Evolutionary conservation across 805 yeast species (phyloP), one percentile per base, ranked within the genome.

Genomic region (Kregervanrija fluxuum): DNA sequence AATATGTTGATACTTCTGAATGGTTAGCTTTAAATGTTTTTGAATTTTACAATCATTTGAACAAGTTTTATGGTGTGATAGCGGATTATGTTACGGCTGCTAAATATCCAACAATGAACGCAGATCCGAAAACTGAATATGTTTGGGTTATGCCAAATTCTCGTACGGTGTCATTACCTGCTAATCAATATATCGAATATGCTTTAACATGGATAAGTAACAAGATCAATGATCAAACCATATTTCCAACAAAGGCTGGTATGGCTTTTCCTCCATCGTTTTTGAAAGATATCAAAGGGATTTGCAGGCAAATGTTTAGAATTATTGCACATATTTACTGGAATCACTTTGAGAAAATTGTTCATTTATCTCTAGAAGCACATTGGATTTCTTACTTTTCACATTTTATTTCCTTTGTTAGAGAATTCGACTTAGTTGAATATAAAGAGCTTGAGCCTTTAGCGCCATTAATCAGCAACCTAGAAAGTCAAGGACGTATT

Each of bases 341-440:
- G 66, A 88, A 89, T 62, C 99, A 93, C 62, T 93, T 89, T 64
- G 99, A 91, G 53, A 88, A 84, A 59, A 76, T 91, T 17, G 80
- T 91, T n/a, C 97, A 93, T 62, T 66, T 93, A 47, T 82, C 95
- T 2, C 65, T 93, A 48, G 99, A 93, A 61, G 96, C 98, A 1
- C 98, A 93, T 62, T 93, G 96, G 95, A 93, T 93, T 64, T 90
- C 98, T 3, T 86, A 90, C 55, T 93, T 95, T 66, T 93, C 96
- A 12, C 99, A 93, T 61, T 93, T 85, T 57, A 76, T 91, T 37
- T 83, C 95, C 43, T 87, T 93, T 58, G 77, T 85, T 11, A 82
- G 83, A 52, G 95, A 89, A 52, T 93, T 87, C 62, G 82, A 78
- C 43, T 73, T 93, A 51, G 71, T 93, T 33, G 98, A 89, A 48